Evolutionary conservation across 2,329 filamentous ascomycete species (phyloP), one percentile per base, ranked within the genome.

Genomic region (Sclerotinia spermophila): DNA sequence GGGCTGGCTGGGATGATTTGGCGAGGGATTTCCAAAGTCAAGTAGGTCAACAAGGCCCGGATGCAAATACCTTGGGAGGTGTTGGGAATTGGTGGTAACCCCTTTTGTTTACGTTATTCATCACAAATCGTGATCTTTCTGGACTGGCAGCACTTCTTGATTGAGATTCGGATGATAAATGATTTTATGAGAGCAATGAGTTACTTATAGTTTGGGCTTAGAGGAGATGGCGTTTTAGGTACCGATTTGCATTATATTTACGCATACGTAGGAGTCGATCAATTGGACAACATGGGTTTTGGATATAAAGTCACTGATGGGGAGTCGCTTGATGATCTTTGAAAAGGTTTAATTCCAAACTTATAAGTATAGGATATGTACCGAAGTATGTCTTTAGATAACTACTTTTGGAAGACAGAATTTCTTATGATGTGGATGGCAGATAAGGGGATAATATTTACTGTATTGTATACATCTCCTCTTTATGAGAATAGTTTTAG

Each of bases 1-100:
- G 79, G 79, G 74, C 77, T 45, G 76, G 77, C 19, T 81, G 79
- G 79, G 79, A 81, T 71, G 78, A 79, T 73, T 72, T 81, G 48
- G 77, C 80, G 1, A 75, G 76, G 55, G 79, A 80, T 59, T 79
- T 78, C 38, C 76, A 78, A 69, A 71, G 74, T 56, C 74, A 77
- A 59, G 60, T 68, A 19, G 71, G 69, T n/a, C 61, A 70, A 60
- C 64, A 55, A 27, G 67, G 60, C n/a, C 70, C 72, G 53, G 64
- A 69, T 4, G 67, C 61, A 8, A 73, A 74, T 38, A 60, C 74
- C 3, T 53, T 78, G 42, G 76, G 75, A 3, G 74, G 76, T 0
- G 74, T 75, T 69, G 75, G 75, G 10, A 73, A 69, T 64, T 79
- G 77, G 77, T 78, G 77, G 77, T 79, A 45, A 42, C 21, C 17